Evolutionary conservation across 2,329 filamentous ascomycete genomes (phyloP).

Genomic region (Claviceps sp.): DNA sequence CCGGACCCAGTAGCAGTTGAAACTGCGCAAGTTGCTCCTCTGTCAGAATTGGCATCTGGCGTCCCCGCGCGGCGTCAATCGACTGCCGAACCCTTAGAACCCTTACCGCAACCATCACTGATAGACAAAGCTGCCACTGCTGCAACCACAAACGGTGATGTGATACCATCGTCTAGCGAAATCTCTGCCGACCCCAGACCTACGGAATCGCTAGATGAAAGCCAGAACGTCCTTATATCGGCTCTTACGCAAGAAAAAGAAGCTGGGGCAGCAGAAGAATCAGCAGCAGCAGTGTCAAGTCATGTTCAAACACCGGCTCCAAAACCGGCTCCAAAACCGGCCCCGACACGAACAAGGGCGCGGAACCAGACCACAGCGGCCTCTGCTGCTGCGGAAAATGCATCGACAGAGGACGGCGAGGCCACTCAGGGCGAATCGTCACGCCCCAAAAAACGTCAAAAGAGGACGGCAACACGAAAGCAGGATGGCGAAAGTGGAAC

Average conservation of each 20-base stretch:
- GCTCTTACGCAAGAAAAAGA: conserved; percentile 1
- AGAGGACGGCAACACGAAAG: conserved; percentile 17
- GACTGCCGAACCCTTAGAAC: background rate
- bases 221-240: background rate
- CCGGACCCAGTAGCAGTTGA: background rate
- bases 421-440: background rate
- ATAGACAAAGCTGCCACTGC: conserved; percentile 1
- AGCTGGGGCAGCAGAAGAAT: background rate
- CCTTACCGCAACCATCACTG: background rate
- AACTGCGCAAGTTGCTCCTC: background rate
- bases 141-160: background rate
- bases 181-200: background rate
- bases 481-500: conserved; percentile 7
- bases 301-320: background rate
- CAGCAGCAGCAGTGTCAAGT: no score
- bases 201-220: background rate
- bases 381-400: conserved; percentile 8
- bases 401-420: conserved; percentile 2
- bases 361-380: conserved; percentile 2
- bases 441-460: conserved; percentile 20
- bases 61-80: conserved; percentile 1
- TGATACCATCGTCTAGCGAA: background rate
- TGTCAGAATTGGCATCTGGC: background rate
- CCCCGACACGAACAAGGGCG: conserved; percentile 8
- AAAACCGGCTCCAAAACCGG: conserved; percentile 3